A percentile compares a stretch with the other conserved stretches of the same genome.
phyloP scores from a whole-genome alignment of 306 rosid genomes.

The Corylus avellana region DNA sequence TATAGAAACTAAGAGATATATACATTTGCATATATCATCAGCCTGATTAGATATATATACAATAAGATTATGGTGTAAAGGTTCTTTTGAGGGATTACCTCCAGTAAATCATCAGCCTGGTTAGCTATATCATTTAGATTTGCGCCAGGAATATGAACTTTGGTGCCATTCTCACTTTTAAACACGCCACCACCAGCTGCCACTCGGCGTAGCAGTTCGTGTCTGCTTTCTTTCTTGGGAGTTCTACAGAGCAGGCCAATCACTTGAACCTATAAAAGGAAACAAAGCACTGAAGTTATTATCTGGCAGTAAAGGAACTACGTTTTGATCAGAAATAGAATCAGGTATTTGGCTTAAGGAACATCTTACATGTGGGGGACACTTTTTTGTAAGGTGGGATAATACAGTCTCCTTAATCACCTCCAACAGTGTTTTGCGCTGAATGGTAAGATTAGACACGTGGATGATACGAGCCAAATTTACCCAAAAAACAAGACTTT shows the following conservation, averaged over 20 bases:
- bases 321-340: slow-evolving; percentile 13
- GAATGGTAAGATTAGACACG: slow-evolving; percentile 24
- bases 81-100: slow-evolving; percentile 50
- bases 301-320: slow-evolving; percentile 10
- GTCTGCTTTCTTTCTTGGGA: slow-evolving; percentile 83
- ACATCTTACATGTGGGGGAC: slow-evolving; percentile 81
- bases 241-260: slow-evolving; percentile 92
- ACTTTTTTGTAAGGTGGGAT: slow-evolving; percentile 78
- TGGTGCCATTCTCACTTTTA: slow-evolving; percentile 58
- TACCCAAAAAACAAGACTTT: not conserved
- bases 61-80: not conserved
- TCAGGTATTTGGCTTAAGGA: slow-evolving; percentile 19
- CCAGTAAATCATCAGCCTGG: slow-evolving; percentile 93
- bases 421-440: slow-evolving; percentile 88
- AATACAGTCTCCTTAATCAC: slow-evolving; percentile 93
- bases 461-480: slow-evolving; percentile 11
- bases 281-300: slow-evolving; percentile 12
- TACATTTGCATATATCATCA: too few relatives aligned
- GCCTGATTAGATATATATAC: too few relatives aligned
- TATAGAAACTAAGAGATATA: not conserved
- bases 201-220: slow-evolving; percentile 83
- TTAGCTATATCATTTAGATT: slow-evolving; percentile 91
- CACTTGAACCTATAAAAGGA: slow-evolving; percentile 74
- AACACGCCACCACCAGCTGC: slow-evolving; percentile 92
- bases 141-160: slow-evolving; percentile 82